Percentiles rank a stretch among this genome's conserved stretches.
Conservation (phyloP, 495 filamentous ascomycete species). For the Trypethelium eluteriae region DNA sequence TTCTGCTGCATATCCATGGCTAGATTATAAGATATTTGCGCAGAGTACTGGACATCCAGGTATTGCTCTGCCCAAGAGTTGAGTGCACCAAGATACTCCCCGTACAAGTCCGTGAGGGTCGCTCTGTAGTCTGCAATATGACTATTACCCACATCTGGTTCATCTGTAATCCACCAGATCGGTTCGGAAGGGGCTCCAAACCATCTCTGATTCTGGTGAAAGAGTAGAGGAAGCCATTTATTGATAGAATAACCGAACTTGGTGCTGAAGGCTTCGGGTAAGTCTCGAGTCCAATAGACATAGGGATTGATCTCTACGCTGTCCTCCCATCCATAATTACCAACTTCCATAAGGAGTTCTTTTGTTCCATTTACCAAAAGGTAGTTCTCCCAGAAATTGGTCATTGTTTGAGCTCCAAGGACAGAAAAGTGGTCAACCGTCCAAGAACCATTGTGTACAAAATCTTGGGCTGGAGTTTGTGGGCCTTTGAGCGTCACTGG, state of each 20-base stretch:
- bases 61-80: constrained; percentile 31
- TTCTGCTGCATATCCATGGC: constrained; percentile 40
- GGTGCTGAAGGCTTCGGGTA: constrained; percentile 2
- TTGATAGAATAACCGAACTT: constrained; percentile 17
- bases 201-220: constrained; percentile 30
- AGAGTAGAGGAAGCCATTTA: constrained; percentile 38
- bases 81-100: constrained; percentile 33
- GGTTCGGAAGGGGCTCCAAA: constrained; percentile 3
- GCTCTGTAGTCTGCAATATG: constrained; percentile 32
- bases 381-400: constrained; percentile 43
- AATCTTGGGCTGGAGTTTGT: constrained; percentile 16
- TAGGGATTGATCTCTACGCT: constrained; percentile 25
- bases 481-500: constrained; percentile 10
- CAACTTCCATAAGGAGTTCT: constrained; percentile 33
- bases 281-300: constrained; percentile 14
- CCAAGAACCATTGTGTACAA: constrained; percentile 43
- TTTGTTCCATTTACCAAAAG: constrained; percentile 35
- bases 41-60: constrained; percentile 33
- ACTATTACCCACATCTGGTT: constrained; percentile 24
- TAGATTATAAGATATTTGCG: constrained; percentile 45
- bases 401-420: constrained; percentile 38
- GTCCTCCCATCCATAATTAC: constrained; percentile 42
- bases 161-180: constrained; percentile 18
- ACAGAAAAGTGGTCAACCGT: constrained; percentile 45
- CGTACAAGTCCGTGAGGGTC: constrained; percentile 34